Evolutionary conservation across 352 stramenopile species (phyloP), one percentile per base, ranked within the genome.

Genomic region (Phytophthora macrochlamydospora): DNA sequence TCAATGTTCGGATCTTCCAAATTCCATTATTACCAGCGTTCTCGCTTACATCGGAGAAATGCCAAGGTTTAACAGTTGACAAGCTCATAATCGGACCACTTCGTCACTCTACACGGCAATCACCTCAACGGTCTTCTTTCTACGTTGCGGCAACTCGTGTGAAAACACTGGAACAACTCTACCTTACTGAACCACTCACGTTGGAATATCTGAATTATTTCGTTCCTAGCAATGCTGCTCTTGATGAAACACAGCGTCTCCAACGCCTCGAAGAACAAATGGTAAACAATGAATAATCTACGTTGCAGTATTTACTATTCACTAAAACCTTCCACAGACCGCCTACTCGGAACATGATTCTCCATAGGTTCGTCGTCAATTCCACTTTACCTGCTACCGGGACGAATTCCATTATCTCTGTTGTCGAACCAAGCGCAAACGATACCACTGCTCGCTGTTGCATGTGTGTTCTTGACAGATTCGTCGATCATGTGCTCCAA

Each of bases 41-140:
- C 38, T 56, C 48, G 3, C 8, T 52, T 1, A 65, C 57, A 38
- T 33, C 14, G 1, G 49, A 64, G 12, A 64, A 64, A 8, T 65
- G 49, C 30, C 57, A 65, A 46, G 57, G 57, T n/a, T 18, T 65
- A 3, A 65, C 57, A 6, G 57, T 65, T 1, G 12, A 65, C 3
- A 58, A 53, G 56, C 9, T 57, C 29, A 29, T 64, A 4, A n/a
- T 57, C n/a, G 57, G 13, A 9, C 46, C 48, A 8, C 8, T 64
- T 0, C 29, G n/a, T n/a, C 57, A 58, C 14, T 38, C 29, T 2
- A 58, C 57, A 33, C 28, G 48, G 33, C 33, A 37, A 3, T 14
- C 12, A 2, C 38, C 38, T 18, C 48, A 65, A 38, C 13, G n/a
- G 0, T 58, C 49, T 3, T 58, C 57, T 7, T 53, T 64, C 33